Evolutionary conservation across 257 asterid species (phyloP).

Genomic region (Salvia splendens): DNA sequence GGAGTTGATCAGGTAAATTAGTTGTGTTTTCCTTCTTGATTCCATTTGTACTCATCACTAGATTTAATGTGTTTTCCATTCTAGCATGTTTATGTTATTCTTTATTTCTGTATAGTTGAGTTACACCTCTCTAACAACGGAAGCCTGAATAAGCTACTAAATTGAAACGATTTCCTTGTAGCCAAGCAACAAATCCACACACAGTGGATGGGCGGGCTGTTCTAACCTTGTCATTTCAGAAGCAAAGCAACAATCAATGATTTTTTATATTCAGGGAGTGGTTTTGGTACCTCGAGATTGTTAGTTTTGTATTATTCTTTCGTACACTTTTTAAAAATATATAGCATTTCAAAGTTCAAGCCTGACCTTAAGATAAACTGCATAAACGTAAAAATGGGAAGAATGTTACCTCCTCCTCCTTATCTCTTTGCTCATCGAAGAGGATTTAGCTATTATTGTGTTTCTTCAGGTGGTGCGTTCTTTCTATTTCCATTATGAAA

Average conservation of each 20-base stretch:
- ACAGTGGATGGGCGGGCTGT: not conserved
- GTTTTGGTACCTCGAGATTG: not conserved
- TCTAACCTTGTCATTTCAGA: too few relatives aligned
- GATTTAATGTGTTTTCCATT: slow-evolving; percentile 8
- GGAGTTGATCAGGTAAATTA: too few relatives aligned
- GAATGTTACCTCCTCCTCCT: not conserved
- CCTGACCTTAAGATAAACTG: not conserved
- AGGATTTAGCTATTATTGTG: not conserved
- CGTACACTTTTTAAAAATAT: too few relatives aligned
- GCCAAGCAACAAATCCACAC: slow-evolving; percentile 4
- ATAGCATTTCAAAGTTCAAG: too few relatives aligned
- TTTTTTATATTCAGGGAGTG: too few relatives aligned
- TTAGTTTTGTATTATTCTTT: not conserved
- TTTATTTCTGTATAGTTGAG: not conserved
- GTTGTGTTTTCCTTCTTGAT: slow-evolving; percentile 23
- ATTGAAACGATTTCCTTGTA: slow-evolving; percentile 9
- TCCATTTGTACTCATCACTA: slow-evolving; percentile 10
- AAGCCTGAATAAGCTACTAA: slow-evolving; percentile 17
- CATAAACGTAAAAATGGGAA: not conserved
- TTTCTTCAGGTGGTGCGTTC: slow-evolving; percentile 15
- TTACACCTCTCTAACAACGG: slow-evolving; percentile 11
- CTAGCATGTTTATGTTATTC: slow-evolving; percentile 5
- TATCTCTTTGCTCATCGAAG: slow-evolving; percentile 4
- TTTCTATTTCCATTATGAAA: not conserved
- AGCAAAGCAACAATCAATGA: too few relatives aligned